These are phyloP conservation scores for Cutaneotrichosporon sp. DNA, from an alignment of 1,284 basidiomycete species.

Conservation along the genomic window DNA sequence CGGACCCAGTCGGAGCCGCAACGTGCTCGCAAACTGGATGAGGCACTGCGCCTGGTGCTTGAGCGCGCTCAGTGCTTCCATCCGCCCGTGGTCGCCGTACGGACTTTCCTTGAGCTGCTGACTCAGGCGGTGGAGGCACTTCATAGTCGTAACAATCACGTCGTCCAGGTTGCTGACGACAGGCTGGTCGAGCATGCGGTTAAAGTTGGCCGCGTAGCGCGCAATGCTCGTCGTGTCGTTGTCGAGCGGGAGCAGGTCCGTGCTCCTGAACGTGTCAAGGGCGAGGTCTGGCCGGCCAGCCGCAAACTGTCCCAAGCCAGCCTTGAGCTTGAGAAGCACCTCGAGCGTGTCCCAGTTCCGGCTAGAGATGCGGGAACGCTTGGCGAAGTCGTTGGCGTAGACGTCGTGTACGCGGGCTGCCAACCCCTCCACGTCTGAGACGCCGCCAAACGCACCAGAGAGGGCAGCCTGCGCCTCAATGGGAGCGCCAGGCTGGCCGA, in stretches of 20 bases:
- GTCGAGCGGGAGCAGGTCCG: constrained; percentile 83
- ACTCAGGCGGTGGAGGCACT: constrained; percentile 77
- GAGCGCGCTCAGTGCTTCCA: constrained; percentile 41
- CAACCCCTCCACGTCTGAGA: constrained; percentile 65
- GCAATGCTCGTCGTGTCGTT: constrained; percentile 84
- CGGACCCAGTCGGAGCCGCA: constrained; percentile 83
- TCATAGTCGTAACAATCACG: constrained; percentile 91
- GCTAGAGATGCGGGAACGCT: constrained; percentile 72
- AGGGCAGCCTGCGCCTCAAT: constrained; percentile 21
- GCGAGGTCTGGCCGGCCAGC: constrained; percentile 72
- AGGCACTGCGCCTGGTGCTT: constrained; percentile 56
- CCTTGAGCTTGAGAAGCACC: constrained; percentile 74
- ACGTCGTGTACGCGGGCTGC: constrained; percentile 80
- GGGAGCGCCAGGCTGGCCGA: constrained; percentile 60
- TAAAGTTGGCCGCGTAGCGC: constrained; percentile 84
- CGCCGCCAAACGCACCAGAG: constrained; percentile 47
- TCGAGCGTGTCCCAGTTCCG: constrained; percentile 65
- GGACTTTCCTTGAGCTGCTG: constrained; percentile 71
- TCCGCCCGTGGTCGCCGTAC: constrained; percentile 58
- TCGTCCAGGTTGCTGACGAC: constrained; percentile 86
- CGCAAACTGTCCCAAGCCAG: constrained; percentile 75
- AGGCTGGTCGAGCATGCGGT: constrained; percentile 72
- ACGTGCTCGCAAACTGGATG: constrained; percentile 82
- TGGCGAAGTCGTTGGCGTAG: constrained; percentile 77
- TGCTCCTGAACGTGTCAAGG: constrained; percentile 83